Conservation (phyloP, 2,329 filamentous ascomycete genomes). For the Fusarium avenaceum region DNA sequence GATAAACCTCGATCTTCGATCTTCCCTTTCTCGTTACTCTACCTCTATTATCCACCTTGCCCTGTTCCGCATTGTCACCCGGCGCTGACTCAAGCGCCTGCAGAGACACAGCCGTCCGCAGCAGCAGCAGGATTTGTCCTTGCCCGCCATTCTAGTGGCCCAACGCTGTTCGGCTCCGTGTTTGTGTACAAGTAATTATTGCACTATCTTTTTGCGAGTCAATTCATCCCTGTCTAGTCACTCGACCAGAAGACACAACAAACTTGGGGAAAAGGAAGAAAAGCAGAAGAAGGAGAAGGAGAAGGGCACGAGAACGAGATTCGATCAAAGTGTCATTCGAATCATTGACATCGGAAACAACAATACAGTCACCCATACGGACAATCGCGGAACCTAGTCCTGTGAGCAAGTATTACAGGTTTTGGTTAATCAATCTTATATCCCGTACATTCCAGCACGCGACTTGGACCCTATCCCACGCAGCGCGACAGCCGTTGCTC, state of each 20-base stretch:
- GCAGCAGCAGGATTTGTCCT: constrained; percentile 42
- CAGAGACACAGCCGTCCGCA: constrained; percentile 41
- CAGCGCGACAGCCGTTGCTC: constrained; percentile 42
- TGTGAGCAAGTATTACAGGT: constrained; percentile 2
- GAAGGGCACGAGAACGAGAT: background rate
- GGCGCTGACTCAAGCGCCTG: constrained; percentile 39
- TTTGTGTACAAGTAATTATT: constrained; percentile 32
- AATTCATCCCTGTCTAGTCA: constrained; percentile 17
- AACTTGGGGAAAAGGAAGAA: constrained; percentile 1
- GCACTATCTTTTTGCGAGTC: constrained; percentile 28
- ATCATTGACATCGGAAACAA: constrained; percentile 6
- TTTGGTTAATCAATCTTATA: constrained; percentile 26
- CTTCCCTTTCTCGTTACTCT: constrained; percentile 12
- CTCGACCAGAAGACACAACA: constrained; percentile 18
- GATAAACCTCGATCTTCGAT: constrained; percentile 23
- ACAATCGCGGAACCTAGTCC: background rate
- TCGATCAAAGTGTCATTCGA: constrained; percentile 4
- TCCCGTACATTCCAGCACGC: constrained; percentile 33
- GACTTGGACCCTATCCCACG: constrained; percentile 36
- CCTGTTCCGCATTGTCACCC: constrained; percentile 14
- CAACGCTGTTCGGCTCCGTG: constrained; percentile 41
- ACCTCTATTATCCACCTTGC: constrained; percentile 22
- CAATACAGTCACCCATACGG: constrained; percentile 4
- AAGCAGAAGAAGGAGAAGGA: background rate
- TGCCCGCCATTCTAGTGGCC: constrained; percentile 45